A percentile compares a stretch with the other conserved stretches of the same genome.
These are phyloP conservation scores for Cornus suecica DNA, from an alignment of 148 eudicot species.

Conservation along the genomic window DNA sequence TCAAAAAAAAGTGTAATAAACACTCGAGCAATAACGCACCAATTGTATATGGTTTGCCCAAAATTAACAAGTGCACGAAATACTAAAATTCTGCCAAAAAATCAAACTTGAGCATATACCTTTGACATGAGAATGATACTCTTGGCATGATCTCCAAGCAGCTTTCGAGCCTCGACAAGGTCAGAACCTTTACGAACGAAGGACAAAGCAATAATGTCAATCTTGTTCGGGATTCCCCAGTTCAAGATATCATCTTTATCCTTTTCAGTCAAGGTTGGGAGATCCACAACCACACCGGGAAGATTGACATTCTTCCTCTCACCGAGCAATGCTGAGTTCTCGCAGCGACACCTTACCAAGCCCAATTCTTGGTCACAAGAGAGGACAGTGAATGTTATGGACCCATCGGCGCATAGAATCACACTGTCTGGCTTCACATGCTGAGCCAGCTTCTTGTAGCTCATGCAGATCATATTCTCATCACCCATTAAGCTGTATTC, in stretches of 20 bases:
- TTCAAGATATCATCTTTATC: slow-evolving; percentile 20
- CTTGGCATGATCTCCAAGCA: slow-evolving; percentile 21
- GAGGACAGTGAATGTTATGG: slow-evolving; percentile 16
- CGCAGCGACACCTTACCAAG: slow-evolving; percentile 17
- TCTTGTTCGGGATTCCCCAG: slow-evolving; percentile 22
- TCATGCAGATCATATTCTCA: slow-evolving; percentile 19
- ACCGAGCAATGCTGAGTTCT: slow-evolving; percentile 18
- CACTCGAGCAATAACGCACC: no score
- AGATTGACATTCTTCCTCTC: slow-evolving; percentile 26
- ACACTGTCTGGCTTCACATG: slow-evolving; percentile 18
- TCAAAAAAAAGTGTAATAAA: not conserved
- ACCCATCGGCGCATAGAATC: slow-evolving; percentile 20
- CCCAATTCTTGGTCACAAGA: slow-evolving; percentile 18
- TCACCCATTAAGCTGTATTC: slow-evolving; percentile 20
- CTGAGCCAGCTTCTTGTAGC: slow-evolving; percentile 24
- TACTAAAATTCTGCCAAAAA: no score
- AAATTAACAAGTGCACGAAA: no score
- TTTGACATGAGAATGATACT: slow-evolving; percentile 25
- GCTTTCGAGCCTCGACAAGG: slow-evolving; percentile 20
- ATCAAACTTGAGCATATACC: no score
- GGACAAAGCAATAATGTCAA: slow-evolving; percentile 24
- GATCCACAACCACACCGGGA: slow-evolving; percentile 22
- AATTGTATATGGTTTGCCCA: no score
- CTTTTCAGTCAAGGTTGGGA: slow-evolving; percentile 24
- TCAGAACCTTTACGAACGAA: slow-evolving; percentile 28